Conservation (phyloP, 2,329 filamentous ascomycete species). For the Xylariaceae sp. region DNA sequence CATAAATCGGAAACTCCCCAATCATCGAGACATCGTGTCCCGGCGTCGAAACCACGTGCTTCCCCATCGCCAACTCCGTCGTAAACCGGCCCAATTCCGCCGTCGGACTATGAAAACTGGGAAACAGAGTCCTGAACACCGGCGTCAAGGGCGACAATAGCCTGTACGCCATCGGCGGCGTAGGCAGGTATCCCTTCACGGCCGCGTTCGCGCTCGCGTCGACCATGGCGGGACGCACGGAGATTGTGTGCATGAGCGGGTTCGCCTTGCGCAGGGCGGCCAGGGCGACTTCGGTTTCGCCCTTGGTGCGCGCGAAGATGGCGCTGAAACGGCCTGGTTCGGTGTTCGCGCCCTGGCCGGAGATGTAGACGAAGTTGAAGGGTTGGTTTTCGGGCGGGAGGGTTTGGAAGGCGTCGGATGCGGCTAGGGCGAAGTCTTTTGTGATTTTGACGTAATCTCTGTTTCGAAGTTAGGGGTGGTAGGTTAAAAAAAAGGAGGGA, state of each 20-base stretch:
- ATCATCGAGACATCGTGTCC: conserved; percentile 25
- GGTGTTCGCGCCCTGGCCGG: conserved; percentile 56
- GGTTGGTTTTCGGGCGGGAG: conserved; percentile 38
- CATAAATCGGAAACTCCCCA: conserved; percentile 30
- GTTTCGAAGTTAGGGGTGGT: not conserved
- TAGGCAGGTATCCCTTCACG: conserved; percentile 40
- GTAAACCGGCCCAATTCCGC: conserved; percentile 40
- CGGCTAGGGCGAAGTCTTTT: conserved; percentile 58
- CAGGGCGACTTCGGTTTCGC: conserved; percentile 57
- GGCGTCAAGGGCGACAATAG: conserved; percentile 21
- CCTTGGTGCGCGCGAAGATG: conserved; percentile 61
- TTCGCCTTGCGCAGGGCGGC: conserved; percentile 44
- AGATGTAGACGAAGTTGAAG: conserved; percentile 68
- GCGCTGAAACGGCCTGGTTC: conserved; percentile 50
- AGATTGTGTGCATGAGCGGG: conserved; percentile 48
- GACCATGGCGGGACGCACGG: conserved; percentile 55
- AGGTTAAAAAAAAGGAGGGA: not conserved
- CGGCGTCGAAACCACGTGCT: conserved; percentile 25
- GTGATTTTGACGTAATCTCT: conserved; percentile 65
- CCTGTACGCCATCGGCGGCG: conserved; percentile 20
- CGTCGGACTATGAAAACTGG: conserved; percentile 38
- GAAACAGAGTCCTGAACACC: conserved; percentile 15
- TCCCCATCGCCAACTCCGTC: conserved; percentile 42
- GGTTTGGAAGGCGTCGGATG: conserved; percentile 36
- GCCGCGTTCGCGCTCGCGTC: conserved; percentile 43